phyloP scores from a whole-genome alignment of 2,329 filamentous ascomycete species.

The Colletotrichum tofieldiae region DNA sequence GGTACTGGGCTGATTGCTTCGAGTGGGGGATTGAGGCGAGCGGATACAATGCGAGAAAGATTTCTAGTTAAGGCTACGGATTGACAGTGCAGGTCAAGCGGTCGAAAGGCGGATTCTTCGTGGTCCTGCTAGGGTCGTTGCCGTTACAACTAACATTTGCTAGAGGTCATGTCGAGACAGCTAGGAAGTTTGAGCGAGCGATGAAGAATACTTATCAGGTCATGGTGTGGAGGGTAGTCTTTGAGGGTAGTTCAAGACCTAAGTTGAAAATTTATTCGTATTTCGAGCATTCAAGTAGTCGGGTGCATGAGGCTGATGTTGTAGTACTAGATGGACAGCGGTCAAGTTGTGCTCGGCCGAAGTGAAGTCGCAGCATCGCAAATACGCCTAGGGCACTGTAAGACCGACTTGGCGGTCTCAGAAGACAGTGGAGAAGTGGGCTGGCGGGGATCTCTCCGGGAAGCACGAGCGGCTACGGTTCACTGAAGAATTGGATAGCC shows the following conservation, averaged over 20 bases:
- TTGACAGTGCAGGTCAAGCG: no score
- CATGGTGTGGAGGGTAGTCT: neutral
- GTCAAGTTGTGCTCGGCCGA: constrained; percentile 25
- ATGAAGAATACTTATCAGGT: neutral
- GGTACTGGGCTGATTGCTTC: constrained; percentile 33
- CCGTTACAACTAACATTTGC: neutral
- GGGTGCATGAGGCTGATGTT: neutral
- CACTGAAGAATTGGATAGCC: neutral
- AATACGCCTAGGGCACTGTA: constrained; percentile 6
- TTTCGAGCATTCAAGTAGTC: neutral
- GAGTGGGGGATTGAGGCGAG: constrained; percentile 39
- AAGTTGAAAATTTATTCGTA: neutral
- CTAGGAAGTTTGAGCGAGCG: neutral
- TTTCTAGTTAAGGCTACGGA: neutral
- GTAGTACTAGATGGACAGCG: neutral
- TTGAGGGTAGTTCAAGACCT: neutral
- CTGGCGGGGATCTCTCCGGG: constrained; percentile 25
- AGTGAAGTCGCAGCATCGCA: constrained; percentile 12
- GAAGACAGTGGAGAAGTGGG: constrained; percentile 25
- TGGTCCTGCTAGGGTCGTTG: no score
- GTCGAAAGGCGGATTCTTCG: no score
- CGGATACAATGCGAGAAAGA: constrained; percentile 24
- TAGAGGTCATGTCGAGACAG: neutral
- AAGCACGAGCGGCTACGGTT: constrained; percentile 3
- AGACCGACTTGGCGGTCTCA: constrained; percentile 33